Evolutionary conservation across 371 early-diverging fungal genomes (phyloP).

Genomic region (Saksenaea oblongispora): DNA sequence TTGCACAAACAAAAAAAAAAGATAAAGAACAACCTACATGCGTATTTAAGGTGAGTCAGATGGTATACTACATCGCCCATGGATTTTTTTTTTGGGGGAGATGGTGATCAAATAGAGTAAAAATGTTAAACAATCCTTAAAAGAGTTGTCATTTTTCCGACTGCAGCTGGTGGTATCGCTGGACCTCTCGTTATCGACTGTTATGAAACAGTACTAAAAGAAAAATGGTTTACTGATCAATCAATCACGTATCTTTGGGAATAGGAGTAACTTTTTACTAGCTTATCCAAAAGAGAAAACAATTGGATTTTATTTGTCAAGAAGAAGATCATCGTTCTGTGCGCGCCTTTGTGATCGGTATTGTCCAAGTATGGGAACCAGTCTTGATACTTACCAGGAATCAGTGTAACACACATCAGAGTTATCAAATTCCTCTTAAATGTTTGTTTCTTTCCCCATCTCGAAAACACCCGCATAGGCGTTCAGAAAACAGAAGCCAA

Average conservation of each 20-base stretch:
- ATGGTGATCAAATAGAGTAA: not conserved
- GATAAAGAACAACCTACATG: not conserved
- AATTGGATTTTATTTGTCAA: not conserved
- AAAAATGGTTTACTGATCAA: not conserved
- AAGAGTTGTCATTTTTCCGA: constrained; percentile 1
- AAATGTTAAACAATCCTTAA: not conserved
- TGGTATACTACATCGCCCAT: not conserved
- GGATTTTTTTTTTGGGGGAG: not conserved
- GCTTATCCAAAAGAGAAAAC: not conserved
- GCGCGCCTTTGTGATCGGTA: constrained; percentile 5
- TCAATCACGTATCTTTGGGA: not conserved
- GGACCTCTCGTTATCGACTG: not conserved
- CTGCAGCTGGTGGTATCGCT: not conserved
- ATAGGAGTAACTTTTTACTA: too few relatives aligned
- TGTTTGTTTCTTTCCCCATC: not conserved
- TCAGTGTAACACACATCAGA: not conserved
- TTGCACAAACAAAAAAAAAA: too few relatives aligned
- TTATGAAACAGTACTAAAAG: not conserved
- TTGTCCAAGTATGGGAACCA: not conserved
- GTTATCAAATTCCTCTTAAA: not conserved
- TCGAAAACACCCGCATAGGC: not conserved
- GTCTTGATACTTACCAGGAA: not conserved
- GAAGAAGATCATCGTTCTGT: not conserved
- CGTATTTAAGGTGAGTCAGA: not conserved
- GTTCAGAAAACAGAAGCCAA: not conserved